Percentiles rank a stretch among this genome's conserved stretches.
Conservation (phyloP, 2,329 filamentous ascomycete species). For the Ploettnerulaceae sp. region DNA sequence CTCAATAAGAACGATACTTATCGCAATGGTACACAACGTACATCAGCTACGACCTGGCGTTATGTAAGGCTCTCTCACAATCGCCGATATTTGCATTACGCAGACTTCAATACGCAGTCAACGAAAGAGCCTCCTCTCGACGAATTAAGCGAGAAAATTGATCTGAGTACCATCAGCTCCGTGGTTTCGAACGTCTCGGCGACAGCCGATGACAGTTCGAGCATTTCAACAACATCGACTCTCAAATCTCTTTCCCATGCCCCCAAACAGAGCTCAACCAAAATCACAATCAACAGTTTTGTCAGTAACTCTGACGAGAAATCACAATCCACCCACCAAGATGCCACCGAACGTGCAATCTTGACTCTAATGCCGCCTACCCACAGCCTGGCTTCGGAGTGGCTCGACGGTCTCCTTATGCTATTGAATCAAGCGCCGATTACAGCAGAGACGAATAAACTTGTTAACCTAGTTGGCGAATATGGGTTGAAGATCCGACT, state of each 20-base stretch:
- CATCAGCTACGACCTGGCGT: slow-evolving; percentile 51
- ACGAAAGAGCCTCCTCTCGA: slow-evolving; percentile 67
- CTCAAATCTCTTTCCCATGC: slow-evolving; percentile 33
- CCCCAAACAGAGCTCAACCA: slow-evolving; percentile 49
- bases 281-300: slow-evolving; percentile 87
- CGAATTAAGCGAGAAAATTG: slow-evolving; percentile 72
- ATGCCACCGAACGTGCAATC: slow-evolving; percentile 62
- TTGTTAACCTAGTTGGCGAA: slow-evolving; percentile 79
- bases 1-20: slow-evolving; percentile 38
- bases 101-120: slow-evolving; percentile 68
- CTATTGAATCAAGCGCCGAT: slow-evolving; percentile 91
- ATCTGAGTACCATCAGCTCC: slow-evolving; percentile 81
- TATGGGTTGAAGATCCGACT: slow-evolving; percentile 91
- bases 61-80: slow-evolving; percentile 90
- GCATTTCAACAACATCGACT: slow-evolving; percentile 40
- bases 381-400: slow-evolving; percentile 84
- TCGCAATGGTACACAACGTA: slow-evolving; percentile 15
- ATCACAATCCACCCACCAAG: slow-evolving; percentile 34
- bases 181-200: slow-evolving; percentile 79
- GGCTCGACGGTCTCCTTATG: slow-evolving; percentile 94
- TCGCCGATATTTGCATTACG: slow-evolving; percentile 82
- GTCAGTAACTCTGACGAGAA: slow-evolving; percentile 26
- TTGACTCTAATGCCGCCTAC: slow-evolving; percentile 78
- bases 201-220: slow-evolving; percentile 45
- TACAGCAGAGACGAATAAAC: slow-evolving; percentile 90